Conservation (phyloP, 495 filamentous ascomycete species). For the Neurospora sp. region DNA sequence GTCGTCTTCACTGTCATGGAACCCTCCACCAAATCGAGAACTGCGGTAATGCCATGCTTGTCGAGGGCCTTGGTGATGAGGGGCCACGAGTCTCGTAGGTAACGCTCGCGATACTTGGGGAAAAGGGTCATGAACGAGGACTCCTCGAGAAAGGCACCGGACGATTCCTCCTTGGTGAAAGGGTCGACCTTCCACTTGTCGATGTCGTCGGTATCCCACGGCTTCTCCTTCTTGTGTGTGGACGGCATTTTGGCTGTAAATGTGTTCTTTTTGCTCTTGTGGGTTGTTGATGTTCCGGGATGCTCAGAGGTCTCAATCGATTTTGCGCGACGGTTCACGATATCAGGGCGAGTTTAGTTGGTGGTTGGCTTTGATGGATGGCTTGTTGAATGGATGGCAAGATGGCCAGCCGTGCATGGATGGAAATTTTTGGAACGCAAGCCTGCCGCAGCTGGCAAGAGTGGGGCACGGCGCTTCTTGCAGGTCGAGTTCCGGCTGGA, state of each 20-base stretch:
- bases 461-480: conserved; percentile 3
- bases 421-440: conserved; percentile 13
- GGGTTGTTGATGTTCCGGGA: background rate
- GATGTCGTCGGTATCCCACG: conserved; percentile 96
- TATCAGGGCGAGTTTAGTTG: background rate
- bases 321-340: background rate
- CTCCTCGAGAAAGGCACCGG: conserved; percentile 84
- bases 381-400: background rate
- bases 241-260: conserved; percentile 59
- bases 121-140: conserved; percentile 81
- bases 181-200: conserved; percentile 94
- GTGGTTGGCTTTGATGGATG: background rate
- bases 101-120: conserved; percentile 94
- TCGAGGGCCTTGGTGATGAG: conserved; percentile 66
- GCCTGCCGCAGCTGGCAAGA: conserved; percentile 5
- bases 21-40: conserved; percentile 88
- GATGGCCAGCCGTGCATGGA: background rate
- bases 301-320: background rate
- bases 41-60: conserved; percentile 74
- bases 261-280: background rate
- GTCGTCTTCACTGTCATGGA: conserved; percentile 95
- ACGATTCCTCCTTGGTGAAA: conserved; percentile 79
- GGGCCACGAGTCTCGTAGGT: conserved; percentile 88
- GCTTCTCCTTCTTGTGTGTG: conserved; percentile 87
- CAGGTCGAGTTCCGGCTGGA: background rate